Evolutionary conservation across 495 filamentous ascomycete species (phyloP).

Genomic region (Aspergillus heteromorphus): DNA sequence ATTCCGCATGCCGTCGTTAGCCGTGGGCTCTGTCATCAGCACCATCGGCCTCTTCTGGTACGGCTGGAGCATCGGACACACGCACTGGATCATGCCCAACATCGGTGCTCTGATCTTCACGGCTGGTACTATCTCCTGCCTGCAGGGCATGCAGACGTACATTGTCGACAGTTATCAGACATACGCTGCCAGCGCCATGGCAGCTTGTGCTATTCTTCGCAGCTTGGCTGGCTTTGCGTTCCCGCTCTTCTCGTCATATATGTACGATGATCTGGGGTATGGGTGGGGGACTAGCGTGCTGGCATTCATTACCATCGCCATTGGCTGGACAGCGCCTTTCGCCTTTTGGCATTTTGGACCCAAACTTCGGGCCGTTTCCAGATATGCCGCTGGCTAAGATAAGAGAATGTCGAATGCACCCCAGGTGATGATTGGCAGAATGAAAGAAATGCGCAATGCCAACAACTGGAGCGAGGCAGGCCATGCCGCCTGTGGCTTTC

Average conservation of each 20-base stretch:
- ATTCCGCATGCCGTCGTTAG: slow-evolving; percentile 49
- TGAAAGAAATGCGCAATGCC: too few relatives aligned
- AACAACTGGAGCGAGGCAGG: too few relatives aligned
- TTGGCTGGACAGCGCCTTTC: too few relatives aligned
- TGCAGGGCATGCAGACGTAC: slow-evolving; percentile 2
- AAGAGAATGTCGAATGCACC: too few relatives aligned
- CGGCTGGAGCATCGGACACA: slow-evolving; percentile 51
- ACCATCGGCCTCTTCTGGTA: slow-evolving; percentile 59
- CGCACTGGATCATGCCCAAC: slow-evolving; percentile 46
- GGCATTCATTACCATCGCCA: not conserved
- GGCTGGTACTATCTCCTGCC: not conserved
- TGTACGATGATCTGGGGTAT: not conserved
- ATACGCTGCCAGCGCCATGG: slow-evolving; percentile 1
- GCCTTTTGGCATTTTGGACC: too few relatives aligned
- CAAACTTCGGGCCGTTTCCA: too few relatives aligned
- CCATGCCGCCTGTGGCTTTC: too few relatives aligned
- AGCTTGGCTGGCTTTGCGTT: not conserved
- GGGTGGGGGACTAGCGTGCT: not conserved
- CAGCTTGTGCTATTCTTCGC: not conserved
- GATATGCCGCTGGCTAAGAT: too few relatives aligned
- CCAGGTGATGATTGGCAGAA: too few relatives aligned
- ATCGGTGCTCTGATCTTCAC: slow-evolving; percentile 3
- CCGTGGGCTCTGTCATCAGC: slow-evolving; percentile 46
- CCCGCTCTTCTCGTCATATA: not conserved
- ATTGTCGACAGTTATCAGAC: slow-evolving; percentile 2